phyloP scores from a whole-genome alignment of 495 filamentous ascomycete species.

The Peziza echinospora region DNA sequence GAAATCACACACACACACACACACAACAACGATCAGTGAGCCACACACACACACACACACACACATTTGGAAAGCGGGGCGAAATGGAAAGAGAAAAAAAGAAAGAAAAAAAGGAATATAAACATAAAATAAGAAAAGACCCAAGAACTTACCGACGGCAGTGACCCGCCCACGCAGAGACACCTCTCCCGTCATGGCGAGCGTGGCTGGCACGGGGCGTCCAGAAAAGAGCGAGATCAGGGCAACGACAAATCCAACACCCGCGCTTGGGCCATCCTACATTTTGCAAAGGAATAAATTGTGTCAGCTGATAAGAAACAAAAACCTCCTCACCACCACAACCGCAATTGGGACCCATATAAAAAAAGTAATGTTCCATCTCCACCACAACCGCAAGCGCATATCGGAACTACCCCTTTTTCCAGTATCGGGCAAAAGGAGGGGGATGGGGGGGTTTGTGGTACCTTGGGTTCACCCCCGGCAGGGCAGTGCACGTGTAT shows the following conservation, averaged over 20 bases:
- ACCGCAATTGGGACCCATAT: too few relatives aligned
- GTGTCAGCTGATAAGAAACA: neutral
- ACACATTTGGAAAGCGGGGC: neutral
- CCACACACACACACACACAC: neutral
- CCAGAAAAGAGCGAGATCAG: constrained; percentile 80
- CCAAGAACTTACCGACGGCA: constrained; percentile 15
- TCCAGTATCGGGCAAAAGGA: too few relatives aligned
- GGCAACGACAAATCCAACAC: constrained; percentile 81
- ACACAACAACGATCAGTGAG: neutral
- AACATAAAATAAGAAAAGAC: neutral
- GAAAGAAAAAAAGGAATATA: constrained; percentile 2
- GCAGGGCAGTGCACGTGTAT: constrained; percentile 94
- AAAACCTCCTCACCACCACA: too few relatives aligned
- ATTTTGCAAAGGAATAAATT: constrained; percentile 3
- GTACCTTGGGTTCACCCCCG: constrained; percentile 76
- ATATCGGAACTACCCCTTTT: too few relatives aligned
- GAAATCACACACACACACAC: constrained; percentile 25
- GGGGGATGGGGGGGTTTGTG: neutral
- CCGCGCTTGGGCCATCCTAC: constrained; percentile 42
- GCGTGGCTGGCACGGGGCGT: constrained; percentile 67
- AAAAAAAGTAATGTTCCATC: too few relatives aligned
- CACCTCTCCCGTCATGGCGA: constrained; percentile 96
- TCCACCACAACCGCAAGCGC: too few relatives aligned
- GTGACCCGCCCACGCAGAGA: constrained; percentile 69
- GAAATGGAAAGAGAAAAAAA: neutral